Evolutionary conservation across 257 asterid genomes (phyloP).

Genomic region (Fraxinus excelsior): DNA sequence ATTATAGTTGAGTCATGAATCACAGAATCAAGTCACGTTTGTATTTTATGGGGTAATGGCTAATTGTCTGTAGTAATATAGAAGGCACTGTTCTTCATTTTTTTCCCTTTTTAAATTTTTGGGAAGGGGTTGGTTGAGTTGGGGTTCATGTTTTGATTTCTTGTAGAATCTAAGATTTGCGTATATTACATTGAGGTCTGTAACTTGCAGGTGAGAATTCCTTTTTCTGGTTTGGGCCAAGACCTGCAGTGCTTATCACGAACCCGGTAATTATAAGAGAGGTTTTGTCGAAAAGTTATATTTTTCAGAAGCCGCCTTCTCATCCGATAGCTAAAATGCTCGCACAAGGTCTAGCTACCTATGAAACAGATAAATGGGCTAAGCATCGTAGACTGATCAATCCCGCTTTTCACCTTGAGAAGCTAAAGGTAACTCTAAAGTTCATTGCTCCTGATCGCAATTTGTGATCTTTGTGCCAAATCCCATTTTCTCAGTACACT

Average conservation of each 20-base stretch:
- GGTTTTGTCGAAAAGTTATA: constrained; percentile 41
- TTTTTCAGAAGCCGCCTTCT: constrained; percentile 40
- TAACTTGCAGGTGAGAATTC: constrained; percentile 45
- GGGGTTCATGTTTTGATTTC: neutral
- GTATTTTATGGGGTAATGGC: neutral
- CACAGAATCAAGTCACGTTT: neutral
- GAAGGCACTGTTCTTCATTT: too few relatives aligned
- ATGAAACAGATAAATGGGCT: constrained; percentile 59
- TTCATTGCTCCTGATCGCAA: neutral
- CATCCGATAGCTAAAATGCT: constrained; percentile 31
- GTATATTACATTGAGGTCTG: neutral
- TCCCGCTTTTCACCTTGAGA: constrained; percentile 58
- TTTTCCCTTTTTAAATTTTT: too few relatives aligned
- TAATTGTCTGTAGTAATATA: too few relatives aligned
- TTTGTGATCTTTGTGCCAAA: constrained; percentile 3
- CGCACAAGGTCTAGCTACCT: constrained; percentile 39
- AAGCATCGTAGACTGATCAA: constrained; percentile 54
- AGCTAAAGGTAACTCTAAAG: constrained; percentile 38
- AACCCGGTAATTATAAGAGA: constrained; percentile 47
- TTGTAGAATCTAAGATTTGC: neutral
- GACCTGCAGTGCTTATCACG: constrained; percentile 35
- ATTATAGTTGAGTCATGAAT: neutral
- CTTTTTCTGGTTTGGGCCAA: constrained; percentile 49
- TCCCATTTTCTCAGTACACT: neutral
- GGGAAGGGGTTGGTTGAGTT: neutral